Evolutionary conservation across 805 yeast species (phyloP).

Genomic region (Priceomyces melissophilus): DNA sequence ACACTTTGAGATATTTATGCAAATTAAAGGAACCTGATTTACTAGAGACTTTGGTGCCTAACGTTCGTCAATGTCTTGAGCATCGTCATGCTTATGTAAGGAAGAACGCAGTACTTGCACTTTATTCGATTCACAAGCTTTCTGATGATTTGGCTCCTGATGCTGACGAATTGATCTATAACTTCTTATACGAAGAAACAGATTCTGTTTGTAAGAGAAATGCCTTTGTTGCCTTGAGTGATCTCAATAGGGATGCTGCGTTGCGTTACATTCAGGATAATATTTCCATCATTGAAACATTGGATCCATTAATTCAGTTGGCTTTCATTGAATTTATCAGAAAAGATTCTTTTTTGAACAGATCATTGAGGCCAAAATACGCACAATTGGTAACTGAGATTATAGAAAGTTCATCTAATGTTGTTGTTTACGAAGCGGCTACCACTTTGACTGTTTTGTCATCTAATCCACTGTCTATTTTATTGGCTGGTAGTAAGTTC

Average conservation of each 20-base stretch:
- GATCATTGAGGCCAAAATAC: constrained; percentile 68
- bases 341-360: constrained; percentile 64
- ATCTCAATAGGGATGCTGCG: constrained; percentile 80
- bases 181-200: constrained; percentile 74
- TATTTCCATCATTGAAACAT: constrained; percentile 51
- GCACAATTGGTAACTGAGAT: constrained; percentile 68
- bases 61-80: constrained; percentile 84
- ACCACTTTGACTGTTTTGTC: constrained; percentile 67
- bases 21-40: constrained; percentile 91
- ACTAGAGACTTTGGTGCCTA: constrained; percentile 91
- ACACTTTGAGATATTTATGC: constrained; percentile 85
- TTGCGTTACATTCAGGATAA: constrained; percentile 76
- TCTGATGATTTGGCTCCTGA: constrained; percentile 90
- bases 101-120: constrained; percentile 92
- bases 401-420: constrained; percentile 61
- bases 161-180: constrained; percentile 79
- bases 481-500: constrained; percentile 79
- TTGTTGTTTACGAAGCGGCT: constrained; percentile 90
- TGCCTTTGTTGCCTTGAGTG: constrained; percentile 85
- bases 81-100: constrained; percentile 98
- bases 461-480: constrained; percentile 60
- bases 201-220: constrained; percentile 95
- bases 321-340: constrained; percentile 90
- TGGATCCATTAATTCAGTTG: constrained; percentile 83
- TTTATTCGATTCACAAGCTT: constrained; percentile 74